A percentile compares a stretch with the other conserved stretches of the same genome.
Evolutionary conservation across 2,329 filamentous ascomycete genomes (phyloP).

Genomic region (Sphaceloma murrayae): DNA sequence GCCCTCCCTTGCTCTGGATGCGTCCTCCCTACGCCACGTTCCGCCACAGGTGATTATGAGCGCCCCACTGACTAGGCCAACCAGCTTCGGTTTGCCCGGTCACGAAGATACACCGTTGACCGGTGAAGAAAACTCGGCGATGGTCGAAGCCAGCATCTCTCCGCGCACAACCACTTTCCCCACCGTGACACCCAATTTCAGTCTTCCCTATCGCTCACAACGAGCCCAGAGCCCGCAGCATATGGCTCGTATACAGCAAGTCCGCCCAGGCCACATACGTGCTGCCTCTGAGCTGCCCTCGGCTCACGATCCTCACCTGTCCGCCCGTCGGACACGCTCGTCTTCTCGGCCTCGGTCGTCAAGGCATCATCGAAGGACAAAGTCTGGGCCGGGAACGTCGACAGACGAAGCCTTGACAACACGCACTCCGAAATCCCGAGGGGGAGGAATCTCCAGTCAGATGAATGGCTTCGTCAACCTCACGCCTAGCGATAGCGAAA

Average conservation of each 20-base stretch:
- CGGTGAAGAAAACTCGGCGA: background rate
- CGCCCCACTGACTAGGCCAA: background rate
- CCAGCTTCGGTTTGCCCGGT: background rate
- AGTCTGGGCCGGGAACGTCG: background rate
- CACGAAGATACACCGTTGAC: background rate
- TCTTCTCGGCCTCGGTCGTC: background rate
- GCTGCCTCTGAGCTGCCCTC: background rate
- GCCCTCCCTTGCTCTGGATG: background rate
- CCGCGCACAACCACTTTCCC: slow-evolving; percentile 2
- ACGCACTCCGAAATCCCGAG: background rate
- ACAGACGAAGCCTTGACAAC: background rate
- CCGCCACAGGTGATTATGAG: slow-evolving; percentile 6
- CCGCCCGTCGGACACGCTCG: background rate
- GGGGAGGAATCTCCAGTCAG: slow-evolving; percentile 16
- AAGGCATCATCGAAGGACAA: slow-evolving; percentile 11
- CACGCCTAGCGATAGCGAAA: slow-evolving; percentile 66
- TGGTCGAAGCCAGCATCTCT: background rate
- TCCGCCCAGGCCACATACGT: slow-evolving; percentile 1
- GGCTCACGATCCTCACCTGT: background rate
- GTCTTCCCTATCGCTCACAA: slow-evolving; percentile 5
- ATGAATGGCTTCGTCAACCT: slow-evolving; percentile 71
- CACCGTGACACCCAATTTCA: background rate
- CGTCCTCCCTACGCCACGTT: background rate
- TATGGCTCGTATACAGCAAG: background rate
- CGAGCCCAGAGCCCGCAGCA: background rate